Conservation (phyloP, 495 filamentous ascomycete genomes). For the Penicillium desertorum region DNA sequence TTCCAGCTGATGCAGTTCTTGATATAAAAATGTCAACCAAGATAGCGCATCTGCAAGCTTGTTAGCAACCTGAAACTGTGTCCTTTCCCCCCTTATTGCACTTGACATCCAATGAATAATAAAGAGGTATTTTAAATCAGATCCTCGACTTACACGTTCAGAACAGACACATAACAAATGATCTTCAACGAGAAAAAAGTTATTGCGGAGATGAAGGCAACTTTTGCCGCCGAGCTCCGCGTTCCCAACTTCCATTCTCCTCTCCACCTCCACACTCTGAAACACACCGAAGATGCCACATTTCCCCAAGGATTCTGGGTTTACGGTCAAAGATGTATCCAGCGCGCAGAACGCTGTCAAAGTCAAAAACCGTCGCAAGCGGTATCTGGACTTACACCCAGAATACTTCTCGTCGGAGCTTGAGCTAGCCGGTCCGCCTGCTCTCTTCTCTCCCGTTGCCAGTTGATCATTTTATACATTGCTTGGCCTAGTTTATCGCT, state of each 20-base stretch:
- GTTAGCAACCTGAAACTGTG: constrained; percentile 18
- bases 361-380: constrained; percentile 63
- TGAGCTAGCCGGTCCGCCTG: constrained; percentile 61
- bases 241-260: constrained; percentile 21
- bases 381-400: constrained; percentile 61
- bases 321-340: constrained; percentile 17
- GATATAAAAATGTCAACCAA: constrained; percentile 2
- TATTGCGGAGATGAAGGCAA: constrained; percentile 16
- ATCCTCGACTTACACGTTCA: constrained; percentile 27
- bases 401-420: constrained; percentile 64
- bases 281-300: constrained; percentile 38
- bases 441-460: constrained; percentile 32
- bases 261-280: constrained; percentile 12
- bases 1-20: constrained; percentile 19
- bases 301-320: constrained; percentile 38
- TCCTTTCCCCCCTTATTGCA: neutral
- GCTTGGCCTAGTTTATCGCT: constrained; percentile 5
- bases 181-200: constrained; percentile 15
- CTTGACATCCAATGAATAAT: neutral
- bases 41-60: constrained; percentile 15
- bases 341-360: constrained; percentile 31
- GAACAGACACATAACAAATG: constrained; percentile 13
- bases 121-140: neutral
- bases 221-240: constrained; percentile 40
- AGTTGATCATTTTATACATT: constrained; percentile 8